Base-by-base conservation (phyloP, 2,329 filamentous ascomycete genomes). In the Penicillium sp. region DNA sequence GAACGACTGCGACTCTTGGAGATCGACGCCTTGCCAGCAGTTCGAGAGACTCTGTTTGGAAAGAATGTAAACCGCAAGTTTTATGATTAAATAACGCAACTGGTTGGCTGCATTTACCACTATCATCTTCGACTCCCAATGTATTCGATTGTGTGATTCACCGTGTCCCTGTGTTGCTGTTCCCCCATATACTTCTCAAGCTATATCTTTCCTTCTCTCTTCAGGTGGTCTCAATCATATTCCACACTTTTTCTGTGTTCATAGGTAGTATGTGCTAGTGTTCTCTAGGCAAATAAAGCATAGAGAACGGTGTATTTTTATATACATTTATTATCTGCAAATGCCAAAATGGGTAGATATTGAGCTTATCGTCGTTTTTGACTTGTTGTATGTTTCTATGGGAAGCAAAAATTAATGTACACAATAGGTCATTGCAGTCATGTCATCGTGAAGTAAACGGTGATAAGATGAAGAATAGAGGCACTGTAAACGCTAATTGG, bases 61-160 rank as follows among this genome's bases (percentile, higher is more conserved):
- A 87, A 90, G 79, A 99, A 99, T 80, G 82, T 86, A 66, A 97
- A 97, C 83, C 87, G 94, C 74, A 96, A 88, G 78, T 99, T 97
- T 84, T 89, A 85, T 70, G 92, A 97, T 72, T 99, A 87, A 72
- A 67, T 16, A 23, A 23, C 4, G 8, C 2, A 24, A n/a, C 12
- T 2, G 21, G 5, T 5, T 23, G 40, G 40, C 33, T 30, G 33
- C 20, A 5, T 30, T 55, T 48, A 12, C 21, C 30, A 12, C 14
- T 51, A 33, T 26, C 24, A 16, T 47, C 30, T 26, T 20, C 23
- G 9, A 12, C 12, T 47, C 7, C 20, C 12, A 18, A 40, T 18
- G 16, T 40, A 5, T 43, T 12, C 18, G 3, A 12, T 38, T 43
- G 40, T 21, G 38, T 43, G 18, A 43, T 43, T 21, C 40, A 23